A percentile compares a stretch with the other conserved stretches of the same genome.
These are phyloP conservation scores for Scalesia atractyloides DNA, from an alignment of 129 eudicot species.

Conservation along the genomic window DNA sequence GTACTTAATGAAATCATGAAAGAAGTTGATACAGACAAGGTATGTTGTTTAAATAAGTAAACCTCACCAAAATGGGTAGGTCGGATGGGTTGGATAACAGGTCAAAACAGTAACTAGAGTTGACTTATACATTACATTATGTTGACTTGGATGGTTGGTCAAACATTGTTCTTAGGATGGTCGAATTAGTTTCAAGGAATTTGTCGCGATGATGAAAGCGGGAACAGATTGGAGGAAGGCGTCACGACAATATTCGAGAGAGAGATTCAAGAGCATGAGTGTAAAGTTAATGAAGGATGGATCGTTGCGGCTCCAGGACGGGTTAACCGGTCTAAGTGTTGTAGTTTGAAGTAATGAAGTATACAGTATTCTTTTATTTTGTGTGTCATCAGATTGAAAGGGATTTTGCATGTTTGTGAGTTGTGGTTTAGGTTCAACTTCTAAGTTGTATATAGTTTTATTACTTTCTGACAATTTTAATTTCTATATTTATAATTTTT, in stretches of 20 bases:
- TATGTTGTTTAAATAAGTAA: constrained; percentile 23
- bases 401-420: constrained; percentile 31
- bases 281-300: constrained; percentile 91
- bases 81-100: not conserved
- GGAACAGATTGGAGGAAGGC: constrained; percentile 99
- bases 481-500: not conserved
- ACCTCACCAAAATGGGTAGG: not conserved
- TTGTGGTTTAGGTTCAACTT: constrained; percentile 28
- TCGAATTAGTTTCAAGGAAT: constrained; percentile 79
- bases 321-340: constrained; percentile 63
- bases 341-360: constrained; percentile 43
- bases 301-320: constrained; percentile 77
- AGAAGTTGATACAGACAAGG: constrained; percentile 96
- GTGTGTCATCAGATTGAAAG: constrained; percentile 22
- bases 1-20: constrained; percentile 78
- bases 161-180: constrained; percentile 64
- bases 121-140: not conserved
- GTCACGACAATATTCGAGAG: constrained; percentile 85
- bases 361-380: constrained; percentile 28
- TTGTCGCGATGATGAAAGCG: constrained; percentile 93
- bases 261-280: constrained; percentile 88
- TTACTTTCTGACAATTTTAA: constrained; percentile 10
- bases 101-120: not conserved
- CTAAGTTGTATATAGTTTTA: constrained; percentile 34
- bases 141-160: constrained; percentile 14